Evolutionary conservation across 1,284 basidiomycete genomes (phyloP).

Genomic region (Fomes fomentarius): DNA sequence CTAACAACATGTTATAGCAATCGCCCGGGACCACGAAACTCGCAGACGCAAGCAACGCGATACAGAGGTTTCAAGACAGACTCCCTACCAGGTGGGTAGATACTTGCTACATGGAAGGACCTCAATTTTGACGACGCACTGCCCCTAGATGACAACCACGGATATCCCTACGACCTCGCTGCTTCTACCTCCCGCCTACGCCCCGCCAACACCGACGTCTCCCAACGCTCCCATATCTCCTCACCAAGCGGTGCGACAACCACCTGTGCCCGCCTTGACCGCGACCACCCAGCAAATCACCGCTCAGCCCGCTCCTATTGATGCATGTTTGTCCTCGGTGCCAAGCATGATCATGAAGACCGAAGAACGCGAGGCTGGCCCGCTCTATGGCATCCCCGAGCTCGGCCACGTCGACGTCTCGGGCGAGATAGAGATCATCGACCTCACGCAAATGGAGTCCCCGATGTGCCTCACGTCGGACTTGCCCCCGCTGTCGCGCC

Average conservation of each 20-base stretch:
- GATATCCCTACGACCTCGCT: not conserved
- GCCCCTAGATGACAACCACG: not conserved
- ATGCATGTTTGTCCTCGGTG: no score
- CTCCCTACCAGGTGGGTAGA: not conserved
- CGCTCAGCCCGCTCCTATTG: no score
- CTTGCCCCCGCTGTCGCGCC: not conserved
- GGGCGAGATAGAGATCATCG: slow-evolving; percentile 9
- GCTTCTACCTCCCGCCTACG: not conserved
- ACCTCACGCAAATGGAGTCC: slow-evolving; percentile 8
- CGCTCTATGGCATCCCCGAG: slow-evolving; percentile 1
- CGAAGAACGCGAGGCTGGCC: not conserved
- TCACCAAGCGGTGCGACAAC: not conserved
- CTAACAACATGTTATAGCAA: no score
- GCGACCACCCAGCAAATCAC: not conserved
- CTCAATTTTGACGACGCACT: not conserved
- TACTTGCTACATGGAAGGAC: not conserved
- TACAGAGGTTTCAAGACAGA: not conserved
- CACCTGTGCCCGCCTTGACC: not conserved
- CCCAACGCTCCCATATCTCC: not conserved
- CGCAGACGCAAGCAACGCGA: slow-evolving; percentile 4
- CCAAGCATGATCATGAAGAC: not conserved
- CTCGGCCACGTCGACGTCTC: not conserved
- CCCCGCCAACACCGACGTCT: not conserved
- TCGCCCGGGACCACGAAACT: slow-evolving; percentile 1
- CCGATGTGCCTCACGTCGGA: slow-evolving; percentile 3